Evolutionary conservation across 2,329 filamentous ascomycete genomes (phyloP).

Genomic region (Fusarium subtropicale): DNA sequence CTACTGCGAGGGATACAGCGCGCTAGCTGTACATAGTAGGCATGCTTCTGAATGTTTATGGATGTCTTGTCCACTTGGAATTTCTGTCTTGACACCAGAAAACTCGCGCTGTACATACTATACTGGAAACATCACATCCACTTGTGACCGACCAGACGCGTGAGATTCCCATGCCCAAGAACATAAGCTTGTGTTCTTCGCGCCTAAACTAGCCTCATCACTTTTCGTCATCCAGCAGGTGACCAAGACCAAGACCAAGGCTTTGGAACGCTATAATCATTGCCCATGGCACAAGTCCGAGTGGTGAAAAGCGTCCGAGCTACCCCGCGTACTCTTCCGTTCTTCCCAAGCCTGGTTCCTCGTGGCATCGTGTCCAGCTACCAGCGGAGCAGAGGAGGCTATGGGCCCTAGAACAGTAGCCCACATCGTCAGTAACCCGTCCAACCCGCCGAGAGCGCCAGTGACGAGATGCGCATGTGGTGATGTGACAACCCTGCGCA

Average conservation of each 20-base stretch:
- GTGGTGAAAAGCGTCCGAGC: constrained; percentile 21
- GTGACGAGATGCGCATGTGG: constrained; percentile 47
- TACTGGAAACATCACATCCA: not conserved
- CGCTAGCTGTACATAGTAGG: constrained; percentile 31
- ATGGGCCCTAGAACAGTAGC: constrained; percentile 1
- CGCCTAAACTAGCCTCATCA: constrained; percentile 22
- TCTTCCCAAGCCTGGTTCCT: constrained; percentile 10
- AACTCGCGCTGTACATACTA: not conserved
- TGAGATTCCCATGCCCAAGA: not conserved
- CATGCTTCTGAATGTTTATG: constrained; percentile 23
- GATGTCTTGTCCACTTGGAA: not conserved
- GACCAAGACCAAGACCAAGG: constrained; percentile 8
- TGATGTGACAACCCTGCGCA: constrained; percentile 47
- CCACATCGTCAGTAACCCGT: constrained; percentile 30
- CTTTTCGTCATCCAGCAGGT: constrained; percentile 25
- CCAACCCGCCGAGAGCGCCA: constrained; percentile 43
- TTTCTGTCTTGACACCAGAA: constrained; percentile 11
- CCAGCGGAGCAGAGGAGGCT: constrained; percentile 24
- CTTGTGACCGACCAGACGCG: constrained; percentile 15
- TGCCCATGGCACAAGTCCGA: constrained; percentile 27
- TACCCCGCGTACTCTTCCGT: constrained; percentile 32
- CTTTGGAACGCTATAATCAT: constrained; percentile 22
- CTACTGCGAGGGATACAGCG: constrained; percentile 47
- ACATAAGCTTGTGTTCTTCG: constrained; percentile 26
- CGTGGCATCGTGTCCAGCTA: constrained; percentile 29